Base-by-base conservation (phyloP, 2,329 filamentous ascomycete species). In the Microsporum canis region DNA sequence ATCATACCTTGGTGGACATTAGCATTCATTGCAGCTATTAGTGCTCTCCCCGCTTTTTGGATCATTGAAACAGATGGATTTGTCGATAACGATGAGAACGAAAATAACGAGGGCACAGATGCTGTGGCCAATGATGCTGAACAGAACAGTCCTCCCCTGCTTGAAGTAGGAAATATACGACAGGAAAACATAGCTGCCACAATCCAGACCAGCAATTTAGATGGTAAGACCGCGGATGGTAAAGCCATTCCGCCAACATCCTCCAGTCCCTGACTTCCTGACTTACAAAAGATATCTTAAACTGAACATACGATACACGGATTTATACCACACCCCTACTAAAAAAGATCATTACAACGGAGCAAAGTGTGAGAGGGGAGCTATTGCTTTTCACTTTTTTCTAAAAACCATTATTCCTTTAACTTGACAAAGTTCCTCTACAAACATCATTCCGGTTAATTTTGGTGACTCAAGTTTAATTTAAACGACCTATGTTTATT, bases 1-100 rank as follows among this genome's bases (percentile, higher is more conserved):
- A 83, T 95, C 58, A 77, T 88, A 0, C 87, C 91, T 0, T 96
- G 89, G 82, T 95, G 88, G 84, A 78, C 87, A 3, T 78, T 96
- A n/a, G 80, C 84, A 0, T 67, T 76, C 0, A 77, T 95, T 51
- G 82, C 85, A 0, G 63, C 82, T 0, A 56, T 90, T 1, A 88
- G 88, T 17, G 84, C 84, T 0, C 72, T 95, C 1, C 88, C 90
- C 0, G 82, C 88, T 0, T 89, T 85, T 71, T 87, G 85, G 75
- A 81, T 95, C 0, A 80, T 85, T 1, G 84, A 96, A 69, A 86
- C 87, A 41, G 84, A 89, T 6, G 89, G 89, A 0, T 77, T 89
- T 73, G 74, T 74, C 14, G 73, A 73, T 41, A 60, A 63, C 3
- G 65, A 66, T 59, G 63, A 65, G 10, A 64, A 71, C 33, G 68